These are phyloP conservation scores for Thuidium tamariscinum DNA, from an alignment of 225 moss, liverwort and hornwort species.

Conservation along the genomic window DNA sequence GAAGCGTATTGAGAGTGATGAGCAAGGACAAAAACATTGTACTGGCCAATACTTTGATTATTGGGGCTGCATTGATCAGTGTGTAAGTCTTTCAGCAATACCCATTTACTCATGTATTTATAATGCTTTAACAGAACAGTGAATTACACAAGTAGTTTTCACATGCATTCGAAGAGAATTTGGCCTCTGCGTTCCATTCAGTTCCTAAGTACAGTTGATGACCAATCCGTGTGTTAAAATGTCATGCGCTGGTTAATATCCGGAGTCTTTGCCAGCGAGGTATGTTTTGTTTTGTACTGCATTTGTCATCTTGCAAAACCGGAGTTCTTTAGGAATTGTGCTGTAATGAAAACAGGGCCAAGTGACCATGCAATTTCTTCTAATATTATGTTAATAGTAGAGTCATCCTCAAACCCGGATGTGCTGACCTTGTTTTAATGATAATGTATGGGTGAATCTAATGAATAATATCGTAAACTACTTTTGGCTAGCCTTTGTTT, in stretches of 20 bases:
- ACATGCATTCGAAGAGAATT: not conserved
- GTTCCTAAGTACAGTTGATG: not conserved
- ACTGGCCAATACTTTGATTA: conserved; percentile 91
- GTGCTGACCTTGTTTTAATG: not conserved
- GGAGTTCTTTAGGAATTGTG: not conserved
- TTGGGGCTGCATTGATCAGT: conserved; percentile 87
- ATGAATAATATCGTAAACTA: not conserved
- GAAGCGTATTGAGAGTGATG: conserved; percentile 56
- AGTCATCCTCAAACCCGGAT: not conserved
- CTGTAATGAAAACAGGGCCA: not conserved
- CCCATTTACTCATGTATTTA: not conserved
- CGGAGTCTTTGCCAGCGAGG: not conserved
- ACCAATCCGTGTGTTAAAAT: not conserved
- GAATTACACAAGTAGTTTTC: not conserved
- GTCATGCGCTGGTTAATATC: not conserved
- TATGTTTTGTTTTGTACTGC: not conserved
- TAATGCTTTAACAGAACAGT: not conserved
- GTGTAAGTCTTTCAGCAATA: conserved; percentile 30
- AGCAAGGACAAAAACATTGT: conserved; percentile 57
- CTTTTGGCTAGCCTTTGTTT: not conserved
- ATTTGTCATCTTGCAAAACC: not conserved
- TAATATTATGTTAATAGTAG: not conserved
- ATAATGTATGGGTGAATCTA: not conserved
- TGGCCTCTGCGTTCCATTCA: not conserved
- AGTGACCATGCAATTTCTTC: not conserved